Evolutionary conservation across 2,329 filamentous ascomycete species (phyloP).

Genomic region (Chaetomium sp.): DNA sequence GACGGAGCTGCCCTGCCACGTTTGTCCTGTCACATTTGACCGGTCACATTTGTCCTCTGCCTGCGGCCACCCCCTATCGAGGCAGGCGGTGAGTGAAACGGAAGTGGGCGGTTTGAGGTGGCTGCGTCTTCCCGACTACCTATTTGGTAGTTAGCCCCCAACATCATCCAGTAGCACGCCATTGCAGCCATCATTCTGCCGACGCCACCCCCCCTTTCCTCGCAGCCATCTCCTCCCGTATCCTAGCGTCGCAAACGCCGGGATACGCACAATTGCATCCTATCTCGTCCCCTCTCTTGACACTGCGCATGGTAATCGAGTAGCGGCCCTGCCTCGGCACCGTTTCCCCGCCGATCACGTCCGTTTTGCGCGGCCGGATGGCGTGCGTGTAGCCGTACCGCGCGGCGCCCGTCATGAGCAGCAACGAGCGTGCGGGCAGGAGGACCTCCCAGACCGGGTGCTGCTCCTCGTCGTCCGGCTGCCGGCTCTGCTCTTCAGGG

Average conservation of each 20-base stretch:
- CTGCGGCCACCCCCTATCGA: not conserved
- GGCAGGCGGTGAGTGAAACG: too few species aligned
- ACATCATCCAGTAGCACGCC: too few species aligned
- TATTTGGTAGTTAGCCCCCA: too few species aligned
- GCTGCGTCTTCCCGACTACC: too few species aligned
- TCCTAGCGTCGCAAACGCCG: constrained; percentile 35
- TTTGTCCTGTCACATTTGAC: not conserved
- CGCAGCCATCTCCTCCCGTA: constrained; percentile 31
- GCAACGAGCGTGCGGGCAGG: constrained; percentile 32
- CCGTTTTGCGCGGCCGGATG: constrained; percentile 56
- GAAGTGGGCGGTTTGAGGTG: too few species aligned
- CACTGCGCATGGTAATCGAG: constrained; percentile 35
- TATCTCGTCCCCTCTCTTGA: constrained; percentile 28
- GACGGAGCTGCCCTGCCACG: not conserved
- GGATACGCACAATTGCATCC: constrained; percentile 33
- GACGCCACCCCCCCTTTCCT: not conserved
- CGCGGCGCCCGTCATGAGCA: constrained; percentile 35
- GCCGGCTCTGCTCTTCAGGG: not conserved
- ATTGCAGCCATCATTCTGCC: too few species aligned
- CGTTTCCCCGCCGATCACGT: constrained; percentile 36
- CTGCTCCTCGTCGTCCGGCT: not conserved
- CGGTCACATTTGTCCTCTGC: not conserved
- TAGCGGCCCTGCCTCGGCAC: constrained; percentile 32
- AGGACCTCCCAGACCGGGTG: constrained; percentile 31
- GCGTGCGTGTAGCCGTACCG: constrained; percentile 49